Evolutionary conservation across 2,329 filamentous ascomycete species (phyloP).

Genomic region (Neofusicoccum laricinum): DNA sequence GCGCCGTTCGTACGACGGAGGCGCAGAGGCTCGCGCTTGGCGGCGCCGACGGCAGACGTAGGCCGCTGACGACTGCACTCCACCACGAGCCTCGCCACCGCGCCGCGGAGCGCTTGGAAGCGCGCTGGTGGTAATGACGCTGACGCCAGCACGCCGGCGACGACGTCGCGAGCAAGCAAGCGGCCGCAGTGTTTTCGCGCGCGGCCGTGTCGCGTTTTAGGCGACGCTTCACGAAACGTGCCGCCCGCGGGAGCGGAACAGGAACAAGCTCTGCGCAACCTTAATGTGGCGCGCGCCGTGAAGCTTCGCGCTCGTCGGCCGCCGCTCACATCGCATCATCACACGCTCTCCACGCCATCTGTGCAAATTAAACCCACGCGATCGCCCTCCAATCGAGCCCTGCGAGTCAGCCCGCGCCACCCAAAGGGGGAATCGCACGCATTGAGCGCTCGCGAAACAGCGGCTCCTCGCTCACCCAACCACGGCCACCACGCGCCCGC

Average conservation of each 20-base stretch:
- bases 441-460: neutral
- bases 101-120: neutral
- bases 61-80: slow-evolving; percentile 9
- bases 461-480: neutral
- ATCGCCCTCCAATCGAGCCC: neutral
- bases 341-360: neutral
- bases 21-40: neutral
- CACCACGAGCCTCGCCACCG: neutral
- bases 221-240: neutral
- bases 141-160: neutral
- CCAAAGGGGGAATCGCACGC: neutral
- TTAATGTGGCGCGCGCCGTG: neutral
- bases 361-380: slow-evolving; percentile 2
- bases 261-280: neutral
- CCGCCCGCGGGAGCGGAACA: neutral
- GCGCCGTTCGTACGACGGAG: neutral
- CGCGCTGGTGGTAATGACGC: neutral
- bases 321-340: neutral
- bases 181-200: neutral
- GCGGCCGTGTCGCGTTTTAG: neutral
- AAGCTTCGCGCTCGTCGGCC: neutral
- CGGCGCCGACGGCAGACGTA: neutral
- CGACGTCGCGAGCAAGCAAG: neutral
- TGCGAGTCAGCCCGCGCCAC: neutral
- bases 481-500: neutral